Evolutionary conservation across 2,329 filamentous ascomycete species (phyloP).

Genomic region (Calonectria montana): DNA sequence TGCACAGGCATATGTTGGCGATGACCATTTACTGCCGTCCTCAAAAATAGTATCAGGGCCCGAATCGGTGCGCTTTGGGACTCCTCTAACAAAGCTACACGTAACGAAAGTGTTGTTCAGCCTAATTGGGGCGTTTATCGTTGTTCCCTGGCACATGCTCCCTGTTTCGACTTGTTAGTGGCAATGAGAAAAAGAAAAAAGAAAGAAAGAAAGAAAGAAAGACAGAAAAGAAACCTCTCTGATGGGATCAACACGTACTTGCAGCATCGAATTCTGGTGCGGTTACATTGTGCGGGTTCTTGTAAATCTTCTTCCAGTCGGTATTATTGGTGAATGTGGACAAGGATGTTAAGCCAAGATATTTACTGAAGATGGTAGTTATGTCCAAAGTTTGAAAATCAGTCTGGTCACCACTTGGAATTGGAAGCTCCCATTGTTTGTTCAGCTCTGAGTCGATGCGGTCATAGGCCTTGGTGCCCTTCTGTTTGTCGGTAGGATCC

Average conservation of each 20-base stretch:
- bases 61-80: conserved; percentile 49
- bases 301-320: background rate
- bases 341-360: background rate
- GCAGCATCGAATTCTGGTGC: background rate
- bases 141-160: conserved; percentile 39
- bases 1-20: conserved; percentile 57
- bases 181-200: background rate
- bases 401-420: background rate
- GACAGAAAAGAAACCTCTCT: too few species aligned
- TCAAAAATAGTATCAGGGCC: conserved; percentile 50
- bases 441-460: conserved; percentile 52
- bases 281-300: conserved; percentile 8
- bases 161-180: background rate
- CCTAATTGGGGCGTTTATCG: conserved; percentile 48
- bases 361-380: conserved; percentile 1
- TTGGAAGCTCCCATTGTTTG: conserved; percentile 46
- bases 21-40: conserved; percentile 53
- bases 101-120: conserved; percentile 51
- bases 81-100: conserved; percentile 50
- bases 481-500: conserved; percentile 20
- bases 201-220: too few species aligned
- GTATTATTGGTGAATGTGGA: background rate
- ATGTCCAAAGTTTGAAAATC: conserved; percentile 2
- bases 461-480: conserved; percentile 37
- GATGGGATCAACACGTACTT: background rate